Evolutionary conservation across 139 green algal species (phyloP).

Genomic region (Chlamydomonas applanata): DNA sequence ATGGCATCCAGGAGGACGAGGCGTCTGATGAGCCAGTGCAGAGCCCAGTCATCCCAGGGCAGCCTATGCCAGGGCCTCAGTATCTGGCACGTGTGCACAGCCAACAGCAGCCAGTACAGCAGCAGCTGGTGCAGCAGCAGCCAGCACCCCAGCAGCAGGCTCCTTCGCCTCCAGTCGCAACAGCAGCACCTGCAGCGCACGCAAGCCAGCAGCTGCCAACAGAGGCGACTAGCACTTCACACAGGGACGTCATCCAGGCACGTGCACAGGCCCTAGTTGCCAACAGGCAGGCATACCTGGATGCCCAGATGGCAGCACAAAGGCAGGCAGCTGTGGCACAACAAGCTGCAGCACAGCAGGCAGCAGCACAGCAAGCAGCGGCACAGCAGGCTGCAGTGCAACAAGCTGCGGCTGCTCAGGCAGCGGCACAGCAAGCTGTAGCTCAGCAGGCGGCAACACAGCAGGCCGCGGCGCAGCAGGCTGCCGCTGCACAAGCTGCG

Average conservation of each 20-base stretch:
- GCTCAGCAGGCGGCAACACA: background rate
- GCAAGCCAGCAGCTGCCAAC: too few species aligned
- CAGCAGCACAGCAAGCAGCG: background rate
- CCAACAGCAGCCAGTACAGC: background rate
- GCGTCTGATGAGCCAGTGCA: background rate
- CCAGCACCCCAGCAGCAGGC: background rate
- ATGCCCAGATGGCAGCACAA: background rate
- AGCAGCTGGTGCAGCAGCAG: background rate
- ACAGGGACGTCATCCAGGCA: background rate
- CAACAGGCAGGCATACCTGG: background rate
- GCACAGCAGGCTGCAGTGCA: background rate
- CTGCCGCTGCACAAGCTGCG: background rate
- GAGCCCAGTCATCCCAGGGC: constrained; percentile 1
- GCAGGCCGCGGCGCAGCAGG: background rate
- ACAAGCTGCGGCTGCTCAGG: too few species aligned
- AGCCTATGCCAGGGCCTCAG: constrained; percentile 7
- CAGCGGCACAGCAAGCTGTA: too few species aligned
- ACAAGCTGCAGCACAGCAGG: background rate
- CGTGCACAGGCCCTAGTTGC: background rate
- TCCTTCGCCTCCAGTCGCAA: background rate
- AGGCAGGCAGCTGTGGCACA: background rate
- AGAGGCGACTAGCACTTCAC: background rate
- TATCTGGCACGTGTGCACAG: background rate
- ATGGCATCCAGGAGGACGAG: constrained; percentile 1
- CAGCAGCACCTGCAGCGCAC: too few species aligned